These are phyloP conservation scores for Mitragyna speciosa DNA, from an alignment of 257 asterid genomes.

Conservation along the genomic window DNA sequence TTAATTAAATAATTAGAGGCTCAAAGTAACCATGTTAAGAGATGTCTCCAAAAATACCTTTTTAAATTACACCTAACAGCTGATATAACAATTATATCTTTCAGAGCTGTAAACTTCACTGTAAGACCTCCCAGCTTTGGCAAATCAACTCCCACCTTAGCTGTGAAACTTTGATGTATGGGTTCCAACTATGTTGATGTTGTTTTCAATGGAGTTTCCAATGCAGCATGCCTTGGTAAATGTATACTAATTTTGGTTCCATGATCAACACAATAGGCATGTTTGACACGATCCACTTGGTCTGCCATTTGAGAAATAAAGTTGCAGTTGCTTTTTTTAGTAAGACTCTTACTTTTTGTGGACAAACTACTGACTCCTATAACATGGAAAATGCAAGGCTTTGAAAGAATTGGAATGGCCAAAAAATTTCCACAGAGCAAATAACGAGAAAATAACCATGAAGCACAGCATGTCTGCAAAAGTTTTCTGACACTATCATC, in stretches of 20 bases:
- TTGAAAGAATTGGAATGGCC: constrained; percentile 65
- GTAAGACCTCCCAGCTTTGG: constrained; percentile 80
- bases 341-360: constrained; percentile 26
- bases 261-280: constrained; percentile 45
- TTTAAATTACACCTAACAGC: constrained; percentile 63
- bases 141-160: constrained; percentile 25
- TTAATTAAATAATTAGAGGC: neutral
- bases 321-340: constrained; percentile 21
- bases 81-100: constrained; percentile 71
- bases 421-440: constrained; percentile 71
- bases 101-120: constrained; percentile 59
- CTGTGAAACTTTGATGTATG: constrained; percentile 28
- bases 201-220: constrained; percentile 30
- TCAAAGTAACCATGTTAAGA: neutral
- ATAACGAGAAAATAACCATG: constrained; percentile 63
- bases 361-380: constrained; percentile 38
- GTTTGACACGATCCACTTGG: constrained; percentile 16
- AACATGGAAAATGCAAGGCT: constrained; percentile 62
- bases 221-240: constrained; percentile 35
- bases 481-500: constrained; percentile 62
- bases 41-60: constrained; percentile 45
- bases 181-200: constrained; percentile 25
- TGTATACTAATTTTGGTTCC: constrained; percentile 54
- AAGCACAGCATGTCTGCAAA: constrained; percentile 54
- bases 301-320: constrained; percentile 28